Evolutionary conservation across 139 green algal species (phyloP), one percentile per base, ranked within the genome.

Genomic region (Raphidocelis subcapitata): DNA sequence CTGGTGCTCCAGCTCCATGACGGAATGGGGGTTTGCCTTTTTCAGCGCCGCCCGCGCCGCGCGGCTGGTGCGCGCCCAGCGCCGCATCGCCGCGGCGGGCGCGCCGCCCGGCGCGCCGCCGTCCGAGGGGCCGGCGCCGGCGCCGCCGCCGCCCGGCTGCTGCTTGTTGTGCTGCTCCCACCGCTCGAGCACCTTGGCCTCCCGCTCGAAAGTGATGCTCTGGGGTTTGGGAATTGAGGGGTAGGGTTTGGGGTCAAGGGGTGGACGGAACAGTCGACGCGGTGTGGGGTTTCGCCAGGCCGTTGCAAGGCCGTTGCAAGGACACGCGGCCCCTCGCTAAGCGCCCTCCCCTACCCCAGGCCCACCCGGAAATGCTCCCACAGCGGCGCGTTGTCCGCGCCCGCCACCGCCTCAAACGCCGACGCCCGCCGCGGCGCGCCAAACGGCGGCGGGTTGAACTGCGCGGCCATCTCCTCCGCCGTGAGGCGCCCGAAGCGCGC

Each of bases 401-500:
- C 52, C 46, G 47, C 62, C 8, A 62, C 70, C 21, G 47, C 1
- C 3, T 49, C 61, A 64, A 77, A 77, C 21, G 60, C 60, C n/a
- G 70, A 70, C 21, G 70, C 60, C 18, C 59, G 70, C n/a, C 47
- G 61, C 46, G 62, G 49, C 29, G 21, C 62, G 62, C 84, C 85
- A 70, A 90, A 90, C 2, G 85, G 85, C n/a, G 76, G 74, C 0
- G 85, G 85, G 21, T 79, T 84, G 74, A 88, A 88, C 70, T 81
- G 76, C 0, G 62, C 20, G 24, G 28, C n/a, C 44, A 57, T 28
- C 5, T 26, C 14, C 33, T 26, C 24, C 23, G 24, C 24, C 15
- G 23, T 32, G 8, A 61, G 15, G 23, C 23, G 52, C 15, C 24
- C 52, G 8, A 61, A 29, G 8, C 12, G 15, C 8, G 41, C 41